Evolutionary conservation across 2,329 filamentous ascomycete genomes (phyloP), one percentile per base, ranked within the genome.

Genomic region (Ambrosiella cleistominuta): DNA sequence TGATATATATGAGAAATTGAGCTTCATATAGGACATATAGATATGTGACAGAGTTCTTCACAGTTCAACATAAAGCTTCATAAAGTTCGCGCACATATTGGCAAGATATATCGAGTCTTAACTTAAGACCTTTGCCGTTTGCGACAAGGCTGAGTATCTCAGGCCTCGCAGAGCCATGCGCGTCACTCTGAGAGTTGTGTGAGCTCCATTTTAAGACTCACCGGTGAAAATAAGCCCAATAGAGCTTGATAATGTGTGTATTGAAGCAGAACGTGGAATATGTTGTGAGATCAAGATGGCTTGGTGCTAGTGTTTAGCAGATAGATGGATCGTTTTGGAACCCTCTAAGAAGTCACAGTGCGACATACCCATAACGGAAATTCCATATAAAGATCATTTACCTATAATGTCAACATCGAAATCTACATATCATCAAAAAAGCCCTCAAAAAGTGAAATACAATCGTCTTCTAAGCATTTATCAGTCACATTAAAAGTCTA

Each of bases 71-170:
- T 27, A 27, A 27, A 27, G 27, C 27, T 27, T 27, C 27, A 27
- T 27, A 27, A 27, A 27, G 27, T 27, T 27, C 27, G 27, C 2
- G 27, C 27, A 27, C 27, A 3, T 27, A 27, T 27, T 27, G 27
- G 4, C 27, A 27, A 27, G 27, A 27, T 27, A 27, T 27, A 27
- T 27, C 27, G 4, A 27, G 27, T 27, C 27, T 5, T 3, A 27
- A 27, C 27, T n/a, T 5, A 42, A 42, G 11, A n/a, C 39, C 39
- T 42, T 42, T 1, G 47, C 15, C 36, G 50, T 57, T 57, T 60
- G 59, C 59, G 59, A 58, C 59, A 44, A 60, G 59, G 59, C 59
- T 60, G 56, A 60, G 38, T 17, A 19, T 39, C 44, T 15, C 39
- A 19, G 12, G 19, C 36, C 52, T 13, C 19, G 15, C 13, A 44